Conservation (phyloP, 768 basidiomycete species). For the Pleurotus salmoneostramineus region DNA sequence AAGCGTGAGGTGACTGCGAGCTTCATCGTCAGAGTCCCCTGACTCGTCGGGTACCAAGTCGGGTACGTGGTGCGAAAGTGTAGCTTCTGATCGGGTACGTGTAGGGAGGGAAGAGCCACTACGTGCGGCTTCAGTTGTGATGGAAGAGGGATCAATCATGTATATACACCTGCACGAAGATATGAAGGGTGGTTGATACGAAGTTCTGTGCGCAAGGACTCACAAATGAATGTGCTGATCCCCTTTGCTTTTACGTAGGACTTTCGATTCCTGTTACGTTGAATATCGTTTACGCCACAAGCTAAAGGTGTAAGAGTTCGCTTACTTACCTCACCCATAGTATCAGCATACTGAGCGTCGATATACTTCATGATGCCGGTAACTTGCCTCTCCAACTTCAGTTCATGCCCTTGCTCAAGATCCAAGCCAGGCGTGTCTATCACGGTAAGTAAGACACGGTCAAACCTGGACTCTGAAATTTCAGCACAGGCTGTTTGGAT, state of each 20-base stretch:
- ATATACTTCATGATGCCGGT: slow-evolving; percentile 71
- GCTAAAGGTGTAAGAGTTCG: background rate
- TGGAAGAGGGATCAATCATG: slow-evolving; percentile 74
- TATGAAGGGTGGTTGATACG: slow-evolving; percentile 1
- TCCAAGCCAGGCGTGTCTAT: slow-evolving; percentile 87
- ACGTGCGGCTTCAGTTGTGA: slow-evolving; percentile 52
- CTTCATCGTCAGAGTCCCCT: slow-evolving; percentile 46
- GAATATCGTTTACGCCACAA: background rate
- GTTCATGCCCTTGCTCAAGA: slow-evolving; percentile 66
- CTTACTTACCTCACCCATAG: slow-evolving; percentile 73
- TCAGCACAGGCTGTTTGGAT: slow-evolving; percentile 74
- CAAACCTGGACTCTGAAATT: slow-evolving; percentile 80
- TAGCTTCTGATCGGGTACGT: slow-evolving; percentile 59
- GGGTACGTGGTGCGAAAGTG: slow-evolving; percentile 48
- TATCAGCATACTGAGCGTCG: slow-evolving; percentile 79
- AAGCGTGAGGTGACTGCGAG: slow-evolving; percentile 54
- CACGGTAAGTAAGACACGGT: slow-evolving; percentile 73
- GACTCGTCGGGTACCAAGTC: slow-evolving; percentile 55
- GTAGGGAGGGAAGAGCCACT: slow-evolving; percentile 44
- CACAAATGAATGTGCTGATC: slow-evolving; percentile 90
- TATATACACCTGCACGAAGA: slow-evolving; percentile 64
- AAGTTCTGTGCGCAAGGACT: slow-evolving; percentile 22
- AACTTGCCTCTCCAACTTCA: slow-evolving; percentile 79
- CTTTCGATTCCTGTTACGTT: slow-evolving; percentile 72
- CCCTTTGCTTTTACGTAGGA: slow-evolving; percentile 80